A percentile compares a stretch with the other conserved stretches of the same genome.
phyloP scores from a whole-genome alignment of 768 basidiomycete genomes.

The Leccinum broughii region DNA sequence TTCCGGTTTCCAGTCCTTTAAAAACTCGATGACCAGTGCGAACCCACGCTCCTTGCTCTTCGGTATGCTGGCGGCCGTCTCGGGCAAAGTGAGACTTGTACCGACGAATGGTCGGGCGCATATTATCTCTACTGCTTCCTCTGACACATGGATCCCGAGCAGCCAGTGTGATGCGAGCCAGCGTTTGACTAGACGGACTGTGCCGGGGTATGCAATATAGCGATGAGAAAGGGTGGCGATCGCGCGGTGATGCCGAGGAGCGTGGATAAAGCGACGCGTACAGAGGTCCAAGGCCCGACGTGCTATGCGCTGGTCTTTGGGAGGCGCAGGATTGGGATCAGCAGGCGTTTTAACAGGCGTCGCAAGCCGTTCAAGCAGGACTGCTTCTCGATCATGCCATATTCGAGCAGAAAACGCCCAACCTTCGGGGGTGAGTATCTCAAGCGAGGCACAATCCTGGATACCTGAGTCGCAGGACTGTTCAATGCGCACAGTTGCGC shows the following conservation, averaged over 20 bases:
- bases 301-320: slow-evolving; percentile 54
- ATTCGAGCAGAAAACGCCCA: slow-evolving; percentile 86
- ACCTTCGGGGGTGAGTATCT: slow-evolving; percentile 77
- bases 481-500: slow-evolving; percentile 59
- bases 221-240: slow-evolving; percentile 79
- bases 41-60: slow-evolving; percentile 82
- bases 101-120: slow-evolving; percentile 78
- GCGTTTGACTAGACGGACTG: slow-evolving; percentile 85
- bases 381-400: slow-evolving; percentile 84
- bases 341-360: slow-evolving; percentile 38
- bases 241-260: slow-evolving; percentile 83
- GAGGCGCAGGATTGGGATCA: slow-evolving; percentile 9
- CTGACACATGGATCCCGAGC: slow-evolving; percentile 66
- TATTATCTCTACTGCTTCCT: slow-evolving; percentile 83
- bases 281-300: slow-evolving; percentile 60
- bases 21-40: slow-evolving; percentile 64
- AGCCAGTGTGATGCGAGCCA: slow-evolving; percentile 94
- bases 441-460: slow-evolving; percentile 69
- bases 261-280: slow-evolving; percentile 70
- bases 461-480: slow-evolving; percentile 53
- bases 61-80: slow-evolving; percentile 51
- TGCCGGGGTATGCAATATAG: slow-evolving; percentile 76
- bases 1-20: slow-evolving; percentile 86
- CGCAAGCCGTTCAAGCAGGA: slow-evolving; percentile 70
- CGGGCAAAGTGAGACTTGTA: slow-evolving; percentile 35